These are phyloP conservation scores for Thuja plicata DNA, from an alignment of 83 land plant species.

Conservation along the genomic window DNA sequence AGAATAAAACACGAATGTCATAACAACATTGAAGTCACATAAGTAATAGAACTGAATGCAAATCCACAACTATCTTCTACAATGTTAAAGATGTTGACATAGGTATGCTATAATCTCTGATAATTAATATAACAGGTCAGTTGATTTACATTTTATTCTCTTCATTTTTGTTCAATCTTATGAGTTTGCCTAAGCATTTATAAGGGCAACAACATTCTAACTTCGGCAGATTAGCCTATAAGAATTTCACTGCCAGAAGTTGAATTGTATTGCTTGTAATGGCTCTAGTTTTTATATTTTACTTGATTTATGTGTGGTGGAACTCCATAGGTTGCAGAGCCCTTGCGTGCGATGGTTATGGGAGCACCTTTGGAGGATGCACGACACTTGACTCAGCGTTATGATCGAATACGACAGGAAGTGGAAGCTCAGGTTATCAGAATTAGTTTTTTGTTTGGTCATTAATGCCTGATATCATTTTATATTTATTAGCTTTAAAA, in stretches of 20 bases:
- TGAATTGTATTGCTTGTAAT: background rate
- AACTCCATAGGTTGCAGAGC: slow-evolving; percentile 66
- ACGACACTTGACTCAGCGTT: slow-evolving; percentile 75
- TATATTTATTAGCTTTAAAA: background rate
- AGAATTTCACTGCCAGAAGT: background rate
- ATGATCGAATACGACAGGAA: slow-evolving; percentile 78
- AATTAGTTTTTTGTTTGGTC: background rate
- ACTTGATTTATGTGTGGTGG: background rate
- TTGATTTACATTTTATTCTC: background rate
- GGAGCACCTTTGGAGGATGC: slow-evolving; percentile 95
- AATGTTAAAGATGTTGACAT: background rate
- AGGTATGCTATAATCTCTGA: background rate
- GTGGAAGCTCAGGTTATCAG: slow-evolving; percentile 78
- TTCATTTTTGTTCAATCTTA: background rate
- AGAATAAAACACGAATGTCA: background rate
- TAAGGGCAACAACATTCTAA: background rate
- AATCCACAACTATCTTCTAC: background rate
- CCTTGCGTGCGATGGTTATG: slow-evolving; percentile 76
- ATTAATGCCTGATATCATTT: slow-evolving; percentile 5
- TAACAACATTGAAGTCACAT: background rate
- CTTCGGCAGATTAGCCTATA: background rate
- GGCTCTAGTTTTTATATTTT: background rate
- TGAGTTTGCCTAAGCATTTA: background rate
- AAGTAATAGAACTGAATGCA: background rate
- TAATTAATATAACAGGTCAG: background rate